A percentile compares a stretch with the other conserved stretches of the same genome.
These are phyloP conservation scores for Dioszegia aurantiaca DNA, from an alignment of 768 basidiomycete species.

Conservation along the genomic window DNA sequence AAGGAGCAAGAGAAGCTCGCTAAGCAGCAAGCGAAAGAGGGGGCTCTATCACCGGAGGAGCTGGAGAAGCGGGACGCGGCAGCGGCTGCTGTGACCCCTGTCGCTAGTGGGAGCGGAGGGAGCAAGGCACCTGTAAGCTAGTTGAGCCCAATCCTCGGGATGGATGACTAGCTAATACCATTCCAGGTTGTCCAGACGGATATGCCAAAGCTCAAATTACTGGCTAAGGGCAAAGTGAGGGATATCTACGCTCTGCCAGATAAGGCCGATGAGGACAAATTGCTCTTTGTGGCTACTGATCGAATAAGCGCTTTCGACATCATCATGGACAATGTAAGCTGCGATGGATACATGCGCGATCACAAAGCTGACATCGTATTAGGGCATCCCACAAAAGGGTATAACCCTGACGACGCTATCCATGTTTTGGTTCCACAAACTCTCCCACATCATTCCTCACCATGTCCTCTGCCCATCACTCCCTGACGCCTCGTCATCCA, in stretches of 20 bases:
- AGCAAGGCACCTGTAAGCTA: constrained; percentile 13
- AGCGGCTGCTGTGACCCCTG: constrained; percentile 22
- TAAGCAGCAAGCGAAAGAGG: constrained; percentile 37
- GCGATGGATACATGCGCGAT: not conserved
- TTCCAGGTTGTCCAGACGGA: constrained; percentile 30
- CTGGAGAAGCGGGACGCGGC: constrained; percentile 15
- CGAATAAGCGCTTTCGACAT: constrained; percentile 97
- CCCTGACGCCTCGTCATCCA: constrained; percentile 10
- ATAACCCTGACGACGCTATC: constrained; percentile 84
- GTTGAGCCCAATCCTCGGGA: not conserved
- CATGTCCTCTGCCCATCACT: constrained; percentile 78
- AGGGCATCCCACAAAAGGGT: constrained; percentile 96
- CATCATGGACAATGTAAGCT: constrained; percentile 81
- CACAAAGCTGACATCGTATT: constrained; percentile 8
- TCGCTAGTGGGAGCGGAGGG: constrained; percentile 22
- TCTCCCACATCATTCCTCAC: constrained; percentile 75
- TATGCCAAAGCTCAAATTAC: constrained; percentile 59
- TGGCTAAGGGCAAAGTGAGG: constrained; percentile 92
- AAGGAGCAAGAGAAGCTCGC: constrained; percentile 48
- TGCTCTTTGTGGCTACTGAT: constrained; percentile 93
- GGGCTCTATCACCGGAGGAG: constrained; percentile 18
- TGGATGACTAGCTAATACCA: constrained; percentile 9
- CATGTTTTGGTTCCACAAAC: constrained; percentile 89
- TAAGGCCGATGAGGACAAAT: constrained; percentile 56
- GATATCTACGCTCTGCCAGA: constrained; percentile 74